Conservation (phyloP, 768 basidiomycete genomes). For the Mycena indigotica region DNA sequence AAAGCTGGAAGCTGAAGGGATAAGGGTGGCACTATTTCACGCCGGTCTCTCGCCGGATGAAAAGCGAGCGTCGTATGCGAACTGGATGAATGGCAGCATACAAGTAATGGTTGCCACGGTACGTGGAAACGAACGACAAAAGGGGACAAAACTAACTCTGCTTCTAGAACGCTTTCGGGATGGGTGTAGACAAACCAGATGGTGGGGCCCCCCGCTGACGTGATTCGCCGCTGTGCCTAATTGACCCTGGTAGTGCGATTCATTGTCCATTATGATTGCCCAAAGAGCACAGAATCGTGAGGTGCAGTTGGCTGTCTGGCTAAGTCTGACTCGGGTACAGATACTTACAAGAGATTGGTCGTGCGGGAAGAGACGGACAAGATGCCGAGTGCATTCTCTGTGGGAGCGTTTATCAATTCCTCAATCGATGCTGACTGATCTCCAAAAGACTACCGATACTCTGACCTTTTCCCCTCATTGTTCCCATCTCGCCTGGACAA, state of each 20-base stretch:
- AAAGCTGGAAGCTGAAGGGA: background rate
- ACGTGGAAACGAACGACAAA: no score
- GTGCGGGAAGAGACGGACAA: background rate
- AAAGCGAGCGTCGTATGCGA: background rate
- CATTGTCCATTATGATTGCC: background rate
- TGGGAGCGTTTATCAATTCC: background rate
- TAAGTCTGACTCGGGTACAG: background rate
- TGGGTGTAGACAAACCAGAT: no score
- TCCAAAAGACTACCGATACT: background rate
- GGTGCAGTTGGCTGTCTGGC: background rate
- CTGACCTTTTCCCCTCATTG: background rate
- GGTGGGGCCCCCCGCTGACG: background rate
- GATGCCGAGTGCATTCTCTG: background rate
- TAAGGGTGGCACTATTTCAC: constrained; percentile 4
- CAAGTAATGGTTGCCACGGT: constrained; percentile 10
- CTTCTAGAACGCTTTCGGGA: no score
- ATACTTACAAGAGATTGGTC: background rate
- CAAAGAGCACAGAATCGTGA: background rate
- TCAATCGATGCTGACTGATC: background rate
- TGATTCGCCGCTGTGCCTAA: background rate
- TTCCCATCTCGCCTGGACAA: background rate
- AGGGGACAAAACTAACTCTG: no score
- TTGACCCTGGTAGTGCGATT: background rate
- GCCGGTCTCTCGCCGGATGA: background rate
- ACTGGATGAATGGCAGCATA: background rate